Evolutionary conservation across 2,329 filamentous ascomycete genomes (phyloP), one percentile per base, ranked within the genome.

Genomic region (Colletotrichum lentis): DNA sequence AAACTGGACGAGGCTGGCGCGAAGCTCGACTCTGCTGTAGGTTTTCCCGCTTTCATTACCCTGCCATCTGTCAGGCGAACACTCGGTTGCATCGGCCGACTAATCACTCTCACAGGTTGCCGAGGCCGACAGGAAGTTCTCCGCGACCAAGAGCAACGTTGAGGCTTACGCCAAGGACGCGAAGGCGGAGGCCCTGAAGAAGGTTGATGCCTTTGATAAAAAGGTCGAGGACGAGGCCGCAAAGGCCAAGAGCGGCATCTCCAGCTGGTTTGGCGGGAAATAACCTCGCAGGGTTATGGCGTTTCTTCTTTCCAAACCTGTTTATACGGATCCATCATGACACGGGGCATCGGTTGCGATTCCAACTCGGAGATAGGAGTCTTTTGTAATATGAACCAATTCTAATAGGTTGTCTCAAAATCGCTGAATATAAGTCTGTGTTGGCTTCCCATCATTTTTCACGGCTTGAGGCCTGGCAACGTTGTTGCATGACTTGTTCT

Each of bases 181-280:
- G 67, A 86, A 90, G 72, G 86, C 88, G 47, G 85, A 90, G 69
- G 81, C 89, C 39, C 79, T 90, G 74, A 88, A 90, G 77, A 91
- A 93, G 75, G 88, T 96, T 59, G 91, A 97, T 80, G 88, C 91
- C 78, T 90, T 94, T 74, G 94, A 97, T 81, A 87, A 88, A 74
- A 94, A 89, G 72, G 90, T 97, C 60, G 91, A 94, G 83, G 84
- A 92, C 72, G 89, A 89, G 72, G 88, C 93, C 4, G 80, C 89
- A 59, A 91, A 97, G 83, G 91, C 93, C 52, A 97, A 97, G 88
- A 88, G 89, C 74, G 91, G 91, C 71, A 80, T 97, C 74, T 92
- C 91, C 49, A 87, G 91, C 77, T 97, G 94, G 94, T 97, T 97
- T 75, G 90, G 93, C 65, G 86, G 86, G 70, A 87, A 86, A 76